These are phyloP conservation scores for Neonectria hederae DNA, from an alignment of 2,329 filamentous ascomycete species.

Conservation along the genomic window DNA sequence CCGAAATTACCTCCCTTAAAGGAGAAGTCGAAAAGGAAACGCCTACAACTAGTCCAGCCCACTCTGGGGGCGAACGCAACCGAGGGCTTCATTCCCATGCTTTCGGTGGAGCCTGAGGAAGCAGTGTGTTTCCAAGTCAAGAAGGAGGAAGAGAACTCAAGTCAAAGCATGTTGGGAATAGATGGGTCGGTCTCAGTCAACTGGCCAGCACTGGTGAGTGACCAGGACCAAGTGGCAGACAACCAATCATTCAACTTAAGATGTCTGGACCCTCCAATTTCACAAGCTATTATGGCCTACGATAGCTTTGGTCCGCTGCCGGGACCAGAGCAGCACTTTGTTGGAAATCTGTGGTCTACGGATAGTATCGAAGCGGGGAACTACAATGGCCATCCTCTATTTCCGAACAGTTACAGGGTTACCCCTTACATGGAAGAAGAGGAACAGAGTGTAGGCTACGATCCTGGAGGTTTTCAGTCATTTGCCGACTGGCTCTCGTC, in stretches of 20 bases:
- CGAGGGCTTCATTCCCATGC: not conserved
- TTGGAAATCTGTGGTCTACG: not conserved
- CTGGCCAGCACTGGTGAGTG: not conserved
- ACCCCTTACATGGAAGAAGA: not conserved
- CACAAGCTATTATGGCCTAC: not conserved
- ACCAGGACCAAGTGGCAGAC: not conserved
- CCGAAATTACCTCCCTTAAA: constrained; percentile 21
- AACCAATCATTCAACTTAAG: not conserved
- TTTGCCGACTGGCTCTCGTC: constrained; percentile 33
- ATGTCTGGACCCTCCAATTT: not conserved
- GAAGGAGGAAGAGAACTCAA: not conserved
- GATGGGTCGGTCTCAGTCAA: not conserved
- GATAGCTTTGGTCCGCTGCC: not conserved
- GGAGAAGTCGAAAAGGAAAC: constrained; percentile 6
- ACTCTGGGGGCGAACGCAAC: not conserved
- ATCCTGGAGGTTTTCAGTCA: constrained; percentile 25
- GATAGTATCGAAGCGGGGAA: not conserved
- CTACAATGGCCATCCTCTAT: not conserved
- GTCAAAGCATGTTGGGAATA: not conserved
- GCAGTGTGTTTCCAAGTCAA: not conserved
- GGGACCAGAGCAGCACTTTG: not conserved
- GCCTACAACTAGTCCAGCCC: not conserved
- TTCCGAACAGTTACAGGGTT: not conserved
- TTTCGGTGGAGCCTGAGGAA: no score
- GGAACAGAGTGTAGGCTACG: not conserved